These are phyloP conservation scores for Brassica rapa DNA, from an alignment of 345 rosid genomes.

Conservation along the genomic window DNA sequence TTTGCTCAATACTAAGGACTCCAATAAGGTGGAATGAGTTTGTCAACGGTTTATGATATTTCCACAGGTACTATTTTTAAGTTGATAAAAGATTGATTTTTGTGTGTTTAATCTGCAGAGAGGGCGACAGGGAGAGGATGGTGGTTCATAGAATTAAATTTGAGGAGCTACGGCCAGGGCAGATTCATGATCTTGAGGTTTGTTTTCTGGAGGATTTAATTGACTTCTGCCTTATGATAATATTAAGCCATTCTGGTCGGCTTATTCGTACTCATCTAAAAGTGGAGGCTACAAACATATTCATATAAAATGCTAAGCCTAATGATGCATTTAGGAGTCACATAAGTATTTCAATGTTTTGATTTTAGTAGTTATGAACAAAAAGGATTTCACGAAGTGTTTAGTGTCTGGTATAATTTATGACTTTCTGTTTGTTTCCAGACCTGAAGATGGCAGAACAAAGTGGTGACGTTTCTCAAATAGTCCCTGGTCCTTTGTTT, in stretches of 20 bases:
- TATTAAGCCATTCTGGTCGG: neutral
- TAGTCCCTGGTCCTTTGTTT: no score
- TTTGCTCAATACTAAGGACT: constrained; percentile 76
- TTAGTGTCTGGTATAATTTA: no score
- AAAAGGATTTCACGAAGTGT: no score
- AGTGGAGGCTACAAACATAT: no score
- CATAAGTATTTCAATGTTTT: no score
- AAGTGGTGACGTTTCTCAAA: no score
- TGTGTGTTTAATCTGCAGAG: constrained; percentile 38
- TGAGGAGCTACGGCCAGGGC: constrained; percentile 87
- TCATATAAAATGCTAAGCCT: no score
- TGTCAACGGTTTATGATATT: constrained; percentile 9
- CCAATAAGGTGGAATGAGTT: constrained; percentile 59
- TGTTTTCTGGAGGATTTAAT: constrained; percentile 9
- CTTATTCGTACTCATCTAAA: no score
- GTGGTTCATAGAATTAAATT: constrained; percentile 84
- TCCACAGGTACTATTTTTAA: neutral
- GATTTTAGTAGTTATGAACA: no score
- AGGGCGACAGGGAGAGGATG: constrained; percentile 67
- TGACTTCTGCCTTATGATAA: constrained; percentile 11
- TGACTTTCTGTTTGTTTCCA: no score
- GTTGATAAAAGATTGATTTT: constrained; percentile 12
- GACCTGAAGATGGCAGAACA: no score
- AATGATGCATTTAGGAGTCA: no score
- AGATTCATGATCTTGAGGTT: constrained; percentile 99